phyloP scores from a whole-genome alignment of 2,329 filamentous ascomycete species.

The Didymella arachidicola region DNA sequence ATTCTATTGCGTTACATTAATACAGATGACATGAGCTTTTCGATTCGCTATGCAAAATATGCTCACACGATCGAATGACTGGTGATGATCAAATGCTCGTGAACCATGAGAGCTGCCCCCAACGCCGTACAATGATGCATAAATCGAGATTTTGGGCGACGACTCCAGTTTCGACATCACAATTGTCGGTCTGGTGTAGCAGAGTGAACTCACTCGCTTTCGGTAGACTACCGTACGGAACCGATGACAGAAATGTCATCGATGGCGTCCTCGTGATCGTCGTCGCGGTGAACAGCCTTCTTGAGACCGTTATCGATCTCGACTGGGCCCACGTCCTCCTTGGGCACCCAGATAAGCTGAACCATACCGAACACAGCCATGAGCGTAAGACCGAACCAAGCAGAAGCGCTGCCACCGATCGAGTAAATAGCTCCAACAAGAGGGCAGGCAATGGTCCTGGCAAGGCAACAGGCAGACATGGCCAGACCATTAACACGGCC shows the following conservation, averaged over 20 bases:
- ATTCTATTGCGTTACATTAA: constrained; percentile 1
- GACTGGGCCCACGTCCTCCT: constrained; percentile 52
- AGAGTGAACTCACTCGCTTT: constrained; percentile 6
- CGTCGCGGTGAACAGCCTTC: constrained; percentile 34
- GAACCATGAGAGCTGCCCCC: constrained; percentile 12
- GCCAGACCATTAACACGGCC: constrained; percentile 76
- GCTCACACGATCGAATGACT: constrained; percentile 21
- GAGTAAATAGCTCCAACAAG: constrained; percentile 72
- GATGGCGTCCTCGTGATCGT: constrained; percentile 35
- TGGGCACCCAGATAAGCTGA: constrained; percentile 64
- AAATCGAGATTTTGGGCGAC: constrained; percentile 1
- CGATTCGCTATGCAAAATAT: constrained; percentile 29
- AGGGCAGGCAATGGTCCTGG: constrained; percentile 72
- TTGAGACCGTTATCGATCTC: constrained; percentile 46
- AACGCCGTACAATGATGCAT: constrained; percentile 37
- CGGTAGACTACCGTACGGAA: constrained; percentile 32
- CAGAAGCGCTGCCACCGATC: constrained; percentile 65
- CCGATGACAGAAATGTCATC: constrained; percentile 40
- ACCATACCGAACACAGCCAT: constrained; percentile 64
- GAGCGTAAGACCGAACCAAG: constrained; percentile 66
- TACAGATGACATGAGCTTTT: constrained; percentile 9
- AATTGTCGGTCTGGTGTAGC: neutral
- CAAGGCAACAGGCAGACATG: constrained; percentile 70
- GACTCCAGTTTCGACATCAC: constrained; percentile 8
- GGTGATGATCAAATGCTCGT: constrained; percentile 10